These are phyloP conservation scores for Melaleuca quinquenervia DNA, from an alignment of 345 rosid genomes.

Conservation along the genomic window DNA sequence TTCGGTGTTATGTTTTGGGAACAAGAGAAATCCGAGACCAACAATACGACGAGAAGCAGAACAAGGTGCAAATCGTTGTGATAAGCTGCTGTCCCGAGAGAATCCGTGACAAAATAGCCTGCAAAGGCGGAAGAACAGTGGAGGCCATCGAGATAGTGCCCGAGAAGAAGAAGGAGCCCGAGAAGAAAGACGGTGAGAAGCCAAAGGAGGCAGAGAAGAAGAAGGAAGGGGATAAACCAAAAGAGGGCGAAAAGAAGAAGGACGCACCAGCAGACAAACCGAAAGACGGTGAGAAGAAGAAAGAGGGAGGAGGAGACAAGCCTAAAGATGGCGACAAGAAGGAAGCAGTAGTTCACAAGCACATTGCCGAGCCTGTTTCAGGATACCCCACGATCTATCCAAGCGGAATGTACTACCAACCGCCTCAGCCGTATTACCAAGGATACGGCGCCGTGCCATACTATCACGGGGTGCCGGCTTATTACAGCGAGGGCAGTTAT, in stretches of 20 bases:
- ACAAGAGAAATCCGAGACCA: constrained; percentile 11
- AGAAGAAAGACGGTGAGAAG: background rate
- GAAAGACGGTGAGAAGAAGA: constrained; percentile 1
- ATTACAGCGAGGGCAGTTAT: constrained; percentile 5
- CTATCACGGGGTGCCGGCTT: constrained; percentile 17
- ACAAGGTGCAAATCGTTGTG: constrained; percentile 13
- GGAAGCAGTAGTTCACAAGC: background rate
- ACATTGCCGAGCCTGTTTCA: background rate
- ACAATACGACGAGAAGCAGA: constrained; percentile 14
- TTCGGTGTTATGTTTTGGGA: background rate
- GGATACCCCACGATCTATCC: constrained; percentile 6
- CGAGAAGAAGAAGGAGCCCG: background rate
- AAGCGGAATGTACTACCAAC: background rate
- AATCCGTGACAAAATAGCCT: constrained; percentile 6
- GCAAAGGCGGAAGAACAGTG: constrained; percentile 17
- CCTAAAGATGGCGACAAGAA: background rate
- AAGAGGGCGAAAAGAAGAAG: background rate
- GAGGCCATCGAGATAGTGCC: constrained; percentile 9
- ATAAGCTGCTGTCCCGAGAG: constrained; percentile 24
- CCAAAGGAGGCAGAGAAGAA: background rate
- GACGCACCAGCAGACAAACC: background rate
- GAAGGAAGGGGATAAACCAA: background rate
- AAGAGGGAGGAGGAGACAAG: background rate
- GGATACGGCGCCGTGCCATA: background rate
- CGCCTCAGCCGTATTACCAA: background rate